phyloP scores from a whole-genome alignment of 768 basidiomycete species.

The Lentinus brumalis region DNA sequence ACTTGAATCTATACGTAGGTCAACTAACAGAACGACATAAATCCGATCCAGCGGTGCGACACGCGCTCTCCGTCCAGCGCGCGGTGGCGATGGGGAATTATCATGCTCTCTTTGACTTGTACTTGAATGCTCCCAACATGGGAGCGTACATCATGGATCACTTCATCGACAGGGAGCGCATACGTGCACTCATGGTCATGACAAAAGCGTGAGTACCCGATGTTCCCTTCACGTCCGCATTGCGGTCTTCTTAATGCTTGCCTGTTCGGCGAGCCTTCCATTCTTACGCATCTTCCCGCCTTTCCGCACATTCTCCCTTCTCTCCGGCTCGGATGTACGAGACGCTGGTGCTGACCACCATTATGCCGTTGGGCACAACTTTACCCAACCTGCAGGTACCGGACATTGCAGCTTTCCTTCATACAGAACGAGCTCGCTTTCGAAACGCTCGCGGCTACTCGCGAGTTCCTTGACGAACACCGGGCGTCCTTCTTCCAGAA shows the following conservation, averaged over 20 bases:
- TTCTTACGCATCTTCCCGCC: not conserved
- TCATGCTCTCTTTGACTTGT: constrained; percentile 86
- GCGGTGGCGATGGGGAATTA: constrained; percentile 94
- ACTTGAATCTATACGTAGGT: constrained; percentile 96
- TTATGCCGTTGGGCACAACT: not conserved
- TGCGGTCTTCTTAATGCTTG: not conserved
- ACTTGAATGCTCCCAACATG: constrained; percentile 89
- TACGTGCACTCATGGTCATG: constrained; percentile 85
- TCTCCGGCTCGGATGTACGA: not conserved
- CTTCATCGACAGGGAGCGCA: constrained; percentile 90
- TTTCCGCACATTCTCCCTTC: not conserved
- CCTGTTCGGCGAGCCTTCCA: constrained; percentile 1
- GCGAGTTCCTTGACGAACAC: constrained; percentile 72
- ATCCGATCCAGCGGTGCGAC: constrained; percentile 73
- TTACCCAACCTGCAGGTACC: constrained; percentile 60
- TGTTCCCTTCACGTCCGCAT: not conserved
- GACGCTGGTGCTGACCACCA: not conserved
- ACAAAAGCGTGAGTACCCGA: constrained; percentile 79
- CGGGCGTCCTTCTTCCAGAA: constrained; percentile 67
- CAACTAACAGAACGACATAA: constrained; percentile 95
- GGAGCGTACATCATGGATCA: constrained; percentile 99
- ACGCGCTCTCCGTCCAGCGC: constrained; percentile 88
- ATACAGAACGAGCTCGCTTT: constrained; percentile 84
- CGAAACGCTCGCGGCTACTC: constrained; percentile 61
- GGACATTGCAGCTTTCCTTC: constrained; percentile 73